phyloP scores from a whole-genome alignment of 2,329 filamentous ascomycete genomes.

The Epichloe gansuensis region DNA sequence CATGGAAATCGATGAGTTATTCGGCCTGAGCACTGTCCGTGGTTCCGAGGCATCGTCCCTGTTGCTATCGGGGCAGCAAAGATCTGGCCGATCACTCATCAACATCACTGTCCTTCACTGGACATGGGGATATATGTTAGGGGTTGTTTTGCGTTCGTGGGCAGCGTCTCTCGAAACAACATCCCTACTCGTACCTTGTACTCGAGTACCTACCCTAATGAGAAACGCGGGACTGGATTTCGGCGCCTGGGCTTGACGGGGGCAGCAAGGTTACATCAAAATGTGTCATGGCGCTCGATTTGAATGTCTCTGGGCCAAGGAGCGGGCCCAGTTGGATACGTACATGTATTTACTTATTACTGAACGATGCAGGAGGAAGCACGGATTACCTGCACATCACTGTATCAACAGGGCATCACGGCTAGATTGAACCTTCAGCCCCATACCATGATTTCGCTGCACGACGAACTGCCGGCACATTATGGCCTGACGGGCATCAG shows the following conservation, averaged over 20 bases:
- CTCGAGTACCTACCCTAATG: neutral
- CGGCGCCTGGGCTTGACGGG: neutral
- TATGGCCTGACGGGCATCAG: neutral
- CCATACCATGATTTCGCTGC: no score
- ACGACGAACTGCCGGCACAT: neutral
- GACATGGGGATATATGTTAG: no score
- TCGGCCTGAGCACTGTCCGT: neutral
- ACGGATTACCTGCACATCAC: no score
- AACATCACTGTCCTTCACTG: neutral
- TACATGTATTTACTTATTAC: no score
- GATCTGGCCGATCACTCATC: neutral
- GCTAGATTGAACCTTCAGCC: no score
- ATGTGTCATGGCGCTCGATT: neutral
- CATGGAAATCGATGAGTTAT: neutral
- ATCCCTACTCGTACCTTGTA: no score
- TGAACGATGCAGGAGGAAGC: no score
- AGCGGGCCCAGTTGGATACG: no score
- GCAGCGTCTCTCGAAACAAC: neutral
- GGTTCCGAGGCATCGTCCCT: neutral
- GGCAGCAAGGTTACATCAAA: neutral
- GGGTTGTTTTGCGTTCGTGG: no score
- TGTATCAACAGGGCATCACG: no score
- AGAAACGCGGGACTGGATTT: neutral
- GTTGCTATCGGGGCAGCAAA: neutral
- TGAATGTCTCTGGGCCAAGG: no score